Conservation (phyloP, 108 stramenopile species). For the Nitzschia palea region DNA sequence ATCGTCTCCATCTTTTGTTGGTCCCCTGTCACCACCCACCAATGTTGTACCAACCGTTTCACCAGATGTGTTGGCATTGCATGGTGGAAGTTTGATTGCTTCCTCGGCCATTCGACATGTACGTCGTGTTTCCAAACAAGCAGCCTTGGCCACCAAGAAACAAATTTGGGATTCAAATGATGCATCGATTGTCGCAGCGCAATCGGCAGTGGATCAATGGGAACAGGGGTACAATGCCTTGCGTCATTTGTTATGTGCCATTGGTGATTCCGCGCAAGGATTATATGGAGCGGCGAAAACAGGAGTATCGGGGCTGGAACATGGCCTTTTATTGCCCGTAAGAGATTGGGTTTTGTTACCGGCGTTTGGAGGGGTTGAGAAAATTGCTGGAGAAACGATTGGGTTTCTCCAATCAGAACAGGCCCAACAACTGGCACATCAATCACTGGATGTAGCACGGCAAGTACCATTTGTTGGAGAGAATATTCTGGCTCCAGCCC, state of each 20-base stretch:
- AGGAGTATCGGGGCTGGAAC: constrained; percentile 48
- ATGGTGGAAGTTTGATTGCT: constrained; percentile 19
- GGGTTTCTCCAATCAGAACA: constrained; percentile 45
- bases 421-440: constrained; percentile 31
- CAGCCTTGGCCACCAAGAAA: constrained; percentile 46
- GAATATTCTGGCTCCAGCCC: constrained; percentile 44
- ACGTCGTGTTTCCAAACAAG: constrained; percentile 42
- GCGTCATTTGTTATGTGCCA: constrained; percentile 32
- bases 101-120: constrained; percentile 24
- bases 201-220: constrained; percentile 63
- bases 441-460: constrained; percentile 36
- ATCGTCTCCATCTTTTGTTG: background rate
- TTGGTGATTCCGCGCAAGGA: constrained; percentile 29
- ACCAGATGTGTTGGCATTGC: constrained; percentile 3
- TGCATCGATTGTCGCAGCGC: constrained; percentile 51
- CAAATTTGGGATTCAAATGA: constrained; percentile 74
- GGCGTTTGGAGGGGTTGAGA: constrained; percentile 54
- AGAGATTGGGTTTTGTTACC: constrained; percentile 66
- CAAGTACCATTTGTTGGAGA: constrained; percentile 58
- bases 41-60: background rate
- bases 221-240: constrained; percentile 49
- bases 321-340: constrained; percentile 58
- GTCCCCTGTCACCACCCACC: constrained; percentile 1
- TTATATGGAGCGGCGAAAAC: constrained; percentile 58
- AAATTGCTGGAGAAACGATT: constrained; percentile 30